phyloP scores from a whole-genome alignment of 2,329 filamentous ascomycete species.

The Periglandula ipomoeae region DNA sequence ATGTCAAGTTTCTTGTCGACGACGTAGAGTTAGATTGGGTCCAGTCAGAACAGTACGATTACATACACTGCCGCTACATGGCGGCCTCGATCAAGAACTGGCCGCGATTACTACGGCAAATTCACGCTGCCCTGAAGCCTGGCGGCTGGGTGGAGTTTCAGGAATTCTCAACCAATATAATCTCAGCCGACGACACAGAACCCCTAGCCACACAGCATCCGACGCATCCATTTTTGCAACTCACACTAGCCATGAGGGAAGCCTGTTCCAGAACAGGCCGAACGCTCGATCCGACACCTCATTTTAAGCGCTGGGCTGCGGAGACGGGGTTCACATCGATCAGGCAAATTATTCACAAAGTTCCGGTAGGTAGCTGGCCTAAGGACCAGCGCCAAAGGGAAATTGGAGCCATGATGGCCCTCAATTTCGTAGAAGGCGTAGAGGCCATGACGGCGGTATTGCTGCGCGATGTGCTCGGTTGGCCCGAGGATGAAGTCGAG shows the following conservation, averaged over 20 bases:
- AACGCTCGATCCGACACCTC: conserved; percentile 20
- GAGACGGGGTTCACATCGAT: conserved; percentile 28
- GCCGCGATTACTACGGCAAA: conserved; percentile 16
- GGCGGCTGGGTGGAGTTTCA: conserved; percentile 40
- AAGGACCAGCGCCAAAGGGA: conserved; percentile 29
- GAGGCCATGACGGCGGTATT: conserved; percentile 28
- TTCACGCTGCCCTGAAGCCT: conserved; percentile 29
- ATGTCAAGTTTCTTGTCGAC: conserved; percentile 49
- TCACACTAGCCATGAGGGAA: conserved; percentile 15
- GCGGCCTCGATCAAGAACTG: conserved; percentile 24
- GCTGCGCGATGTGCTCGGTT: conserved; percentile 27
- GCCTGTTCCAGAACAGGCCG: conserved; percentile 20
- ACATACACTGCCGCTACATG: conserved; percentile 27
- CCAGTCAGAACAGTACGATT: conserved; percentile 19
- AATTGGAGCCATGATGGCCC: conserved; percentile 29
- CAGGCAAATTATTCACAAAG: conserved; percentile 21
- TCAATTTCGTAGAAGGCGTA: conserved; percentile 27
- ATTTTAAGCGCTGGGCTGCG: conserved; percentile 18
- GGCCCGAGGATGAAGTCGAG: conserved; percentile 34
- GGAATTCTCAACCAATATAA: conserved; percentile 27
- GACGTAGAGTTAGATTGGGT: conserved; percentile 49
- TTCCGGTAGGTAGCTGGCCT: conserved; percentile 30
- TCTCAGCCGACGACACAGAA: conserved; percentile 26
- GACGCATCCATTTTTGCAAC: conserved; percentile 24
- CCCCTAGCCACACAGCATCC: conserved; percentile 18